Evolutionary conservation across 805 yeast species (phyloP).

Genomic region (Saturnispora ahearnii): DNA sequence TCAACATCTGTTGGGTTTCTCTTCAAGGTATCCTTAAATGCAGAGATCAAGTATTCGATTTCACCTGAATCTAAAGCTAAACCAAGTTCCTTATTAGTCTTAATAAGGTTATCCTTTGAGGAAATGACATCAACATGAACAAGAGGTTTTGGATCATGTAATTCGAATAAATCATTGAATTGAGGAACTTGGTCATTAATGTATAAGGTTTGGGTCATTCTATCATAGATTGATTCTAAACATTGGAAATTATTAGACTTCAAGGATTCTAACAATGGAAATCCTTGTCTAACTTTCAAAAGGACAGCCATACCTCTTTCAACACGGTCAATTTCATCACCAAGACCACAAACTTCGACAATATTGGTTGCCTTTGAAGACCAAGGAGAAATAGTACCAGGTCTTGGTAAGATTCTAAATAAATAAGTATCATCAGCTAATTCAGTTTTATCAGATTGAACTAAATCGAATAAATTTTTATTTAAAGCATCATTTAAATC

Average conservation of each 20-base stretch:
- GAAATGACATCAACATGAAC: conserved; percentile 60
- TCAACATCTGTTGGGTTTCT: conserved; percentile 98
- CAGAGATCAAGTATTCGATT: conserved; percentile 74
- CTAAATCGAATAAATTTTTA: conserved; percentile 18
- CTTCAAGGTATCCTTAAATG: conserved; percentile 65
- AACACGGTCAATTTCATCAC: conserved; percentile 61
- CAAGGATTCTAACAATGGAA: conserved; percentile 50
- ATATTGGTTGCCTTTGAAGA: conserved; percentile 97
- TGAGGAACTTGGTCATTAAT: conserved; percentile 50
- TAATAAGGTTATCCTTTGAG: conserved; percentile 47
- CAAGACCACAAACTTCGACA: conserved; percentile 78
- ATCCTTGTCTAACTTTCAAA: conserved; percentile 62
- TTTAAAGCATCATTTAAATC: conserved; percentile 37
- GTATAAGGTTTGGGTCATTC: conserved; percentile 84
- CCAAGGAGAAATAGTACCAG: conserved; percentile 99
- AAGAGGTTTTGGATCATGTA: conserved; percentile 75
- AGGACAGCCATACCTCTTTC: conserved; percentile 84
- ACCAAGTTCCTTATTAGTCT: conserved; percentile 79
- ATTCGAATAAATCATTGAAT: conserved; percentile 63
- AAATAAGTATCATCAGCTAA: conserved; percentile 42
- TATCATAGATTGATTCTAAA: conserved; percentile 70
- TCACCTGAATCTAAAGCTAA: conserved; percentile 93
- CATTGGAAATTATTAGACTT: conserved; percentile 41
- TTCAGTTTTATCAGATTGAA: conserved; percentile 15
- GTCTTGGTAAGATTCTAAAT: conserved; percentile 76